Conservation (phyloP, 148 eudicot genomes). For the Fagopyrum esculentum region DNA sequence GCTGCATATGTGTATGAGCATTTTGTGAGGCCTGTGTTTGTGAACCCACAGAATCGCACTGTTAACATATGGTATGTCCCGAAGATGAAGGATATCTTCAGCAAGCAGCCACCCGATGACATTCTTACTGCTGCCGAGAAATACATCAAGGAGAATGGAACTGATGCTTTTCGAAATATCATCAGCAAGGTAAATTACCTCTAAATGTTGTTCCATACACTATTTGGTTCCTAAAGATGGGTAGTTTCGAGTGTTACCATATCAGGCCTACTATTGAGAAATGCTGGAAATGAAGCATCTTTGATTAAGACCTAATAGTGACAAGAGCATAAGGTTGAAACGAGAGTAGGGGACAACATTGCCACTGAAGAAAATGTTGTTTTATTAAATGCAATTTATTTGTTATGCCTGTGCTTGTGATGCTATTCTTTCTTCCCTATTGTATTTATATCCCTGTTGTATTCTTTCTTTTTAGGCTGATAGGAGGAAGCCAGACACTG, state of each 20-base stretch:
- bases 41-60: constrained; percentile 34
- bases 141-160: constrained; percentile 66
- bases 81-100: constrained; percentile 45
- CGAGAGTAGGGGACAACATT: constrained; percentile 7
- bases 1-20: constrained; percentile 91
- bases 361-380: background rate
- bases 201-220: background rate
- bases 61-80: constrained; percentile 70
- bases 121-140: constrained; percentile 71
- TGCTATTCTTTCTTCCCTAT: background rate
- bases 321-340: background rate
- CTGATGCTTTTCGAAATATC: constrained; percentile 54
- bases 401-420: background rate
- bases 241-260: background rate
- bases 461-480: background rate
- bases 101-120: constrained; percentile 26
- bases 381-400: background rate
- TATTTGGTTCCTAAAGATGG: background rate
- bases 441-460: background rate
- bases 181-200: constrained; percentile 38
- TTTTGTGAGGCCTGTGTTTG: constrained; percentile 61
- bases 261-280: background rate
- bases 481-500: background rate
- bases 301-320: background rate
- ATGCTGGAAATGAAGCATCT: background rate